A percentile compares a stretch with the other conserved stretches of the same genome.
phyloP scores from a whole-genome alignment of 176 grass and related monocot species.

The Rhynchospora breviuscula region DNA sequence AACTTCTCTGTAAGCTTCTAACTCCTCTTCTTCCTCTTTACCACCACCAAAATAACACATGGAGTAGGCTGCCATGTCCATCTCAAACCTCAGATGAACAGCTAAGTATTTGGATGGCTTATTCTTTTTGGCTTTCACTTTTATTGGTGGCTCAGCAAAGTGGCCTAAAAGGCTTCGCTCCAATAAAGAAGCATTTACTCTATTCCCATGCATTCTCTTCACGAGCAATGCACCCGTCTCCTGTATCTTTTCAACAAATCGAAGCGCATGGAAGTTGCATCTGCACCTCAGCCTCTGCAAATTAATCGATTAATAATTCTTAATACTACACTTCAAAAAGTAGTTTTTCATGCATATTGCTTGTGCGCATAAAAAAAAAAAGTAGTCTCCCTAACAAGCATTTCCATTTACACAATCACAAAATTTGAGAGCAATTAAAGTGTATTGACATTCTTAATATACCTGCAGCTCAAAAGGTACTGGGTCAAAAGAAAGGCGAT shows the following conservation, averaged over 20 bases:
- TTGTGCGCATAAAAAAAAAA: background rate
- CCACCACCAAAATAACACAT: conserved; percentile 99
- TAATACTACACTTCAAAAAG: background rate
- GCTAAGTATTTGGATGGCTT: conserved; percentile 66
- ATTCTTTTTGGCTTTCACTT: conserved; percentile 20
- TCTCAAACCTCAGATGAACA: conserved; percentile 93
- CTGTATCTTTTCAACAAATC: conserved; percentile 79
- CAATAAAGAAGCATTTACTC: conserved; percentile 31
- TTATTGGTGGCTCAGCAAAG: conserved; percentile 38
- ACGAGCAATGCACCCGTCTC: conserved; percentile 77
- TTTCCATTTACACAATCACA: background rate
- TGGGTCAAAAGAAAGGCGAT: conserved; percentile 95
- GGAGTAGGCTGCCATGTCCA: conserved; percentile 97
- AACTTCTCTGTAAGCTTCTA: conserved; percentile 69
- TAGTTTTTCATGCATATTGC: background rate
- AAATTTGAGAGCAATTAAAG: background rate
- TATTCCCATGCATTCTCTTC: conserved; percentile 64
- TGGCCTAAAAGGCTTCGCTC: conserved; percentile 72
- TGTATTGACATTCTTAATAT: conserved; percentile 12
- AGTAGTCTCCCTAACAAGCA: background rate
- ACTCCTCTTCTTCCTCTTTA: conserved; percentile 86
- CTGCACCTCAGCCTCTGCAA: conserved; percentile 84
- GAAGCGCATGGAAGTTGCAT: conserved; percentile 98
- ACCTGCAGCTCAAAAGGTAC: conserved; percentile 97
- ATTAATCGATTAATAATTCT: background rate